Evolutionary conservation across 108 stramenopile species (phyloP), one percentile per base, ranked within the genome.

Genomic region (Cylindrotheca closterium): DNA sequence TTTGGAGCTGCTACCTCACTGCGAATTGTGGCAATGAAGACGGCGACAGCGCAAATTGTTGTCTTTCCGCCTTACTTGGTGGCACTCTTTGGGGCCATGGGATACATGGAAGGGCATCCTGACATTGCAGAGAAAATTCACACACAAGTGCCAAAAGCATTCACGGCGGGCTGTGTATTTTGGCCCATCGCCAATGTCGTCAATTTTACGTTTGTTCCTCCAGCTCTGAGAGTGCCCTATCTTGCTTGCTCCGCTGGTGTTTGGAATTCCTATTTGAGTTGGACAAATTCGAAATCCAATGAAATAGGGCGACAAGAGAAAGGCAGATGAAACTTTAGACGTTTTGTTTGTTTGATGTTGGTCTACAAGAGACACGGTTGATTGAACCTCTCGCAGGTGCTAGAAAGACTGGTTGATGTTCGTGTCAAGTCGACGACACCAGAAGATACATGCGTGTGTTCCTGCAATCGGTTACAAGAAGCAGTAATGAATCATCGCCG

Each of bases 211-310:
- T 18, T 72, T 2, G 49, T 80, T 42, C 65, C 79, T 2, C 42
- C 66, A 4, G 24, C 52, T 3, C 4, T 65, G 29, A 37, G 79
- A 28, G 71, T 80, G 0, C 79, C 74, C 5, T 80, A 76, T 34
- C 0, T 76, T 33, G 74, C 79, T 2, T 15, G 52, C 8, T 63
- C 68, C 27, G 74, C 68, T 18, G 74, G 72, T 22, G 19, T 72
- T 33, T 80, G 79, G 79, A 80, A 80, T 54, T 64, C 66, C 17
- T 80, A 76, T 63, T 59, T 80, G 23, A 80, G 74, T 58, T 80
- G 67, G 55, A 47, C 51, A 47, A 80, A 80, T 54, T 51, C 61
- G 33, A 46, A 49, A n/a, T n/a, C n/a, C n/a, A n/a, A n/a, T n/a
- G n/a, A n/a, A n/a, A n/a, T n/a, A n/a, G n/a, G n/a, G n/a, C n/a